Percentiles rank a stretch among this genome's conserved stretches.
Conservation (phyloP, 192 early-diverging fungal genomes). For the Glomus cerebriforme region DNA sequence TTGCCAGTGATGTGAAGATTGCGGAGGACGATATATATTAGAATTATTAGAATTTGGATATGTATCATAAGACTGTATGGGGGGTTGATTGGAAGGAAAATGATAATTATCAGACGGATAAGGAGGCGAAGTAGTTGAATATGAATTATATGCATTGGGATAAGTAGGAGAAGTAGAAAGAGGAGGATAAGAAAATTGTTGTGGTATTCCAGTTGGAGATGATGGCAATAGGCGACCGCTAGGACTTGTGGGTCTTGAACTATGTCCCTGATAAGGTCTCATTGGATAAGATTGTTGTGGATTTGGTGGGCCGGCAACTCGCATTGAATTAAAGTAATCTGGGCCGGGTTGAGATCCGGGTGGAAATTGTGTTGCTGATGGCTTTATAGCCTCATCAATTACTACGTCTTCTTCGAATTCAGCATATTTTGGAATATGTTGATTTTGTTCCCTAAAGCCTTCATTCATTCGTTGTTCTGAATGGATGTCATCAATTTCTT, state of each 20-base stretch:
- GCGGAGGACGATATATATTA: neutral
- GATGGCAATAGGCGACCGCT: neutral
- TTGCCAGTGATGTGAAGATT: neutral
- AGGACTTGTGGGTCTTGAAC: neutral
- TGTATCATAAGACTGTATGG: neutral
- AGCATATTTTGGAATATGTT: no score
- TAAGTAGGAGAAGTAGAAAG: neutral
- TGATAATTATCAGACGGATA: neutral
- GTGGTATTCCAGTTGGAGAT: neutral
- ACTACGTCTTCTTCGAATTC: no score
- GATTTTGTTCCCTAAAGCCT: no score
- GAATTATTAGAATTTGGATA: neutral
- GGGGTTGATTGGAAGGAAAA: neutral
- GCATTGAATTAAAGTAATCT: no score
- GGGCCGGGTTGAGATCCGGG: neutral
- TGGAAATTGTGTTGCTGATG: neutral
- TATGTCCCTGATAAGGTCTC: neutral
- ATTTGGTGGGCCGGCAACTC: neutral
- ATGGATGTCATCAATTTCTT: neutral
- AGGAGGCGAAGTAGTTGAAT: neutral
- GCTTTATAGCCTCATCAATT: neutral
- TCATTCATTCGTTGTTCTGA: neutral
- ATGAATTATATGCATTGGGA: neutral
- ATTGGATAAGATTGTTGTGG: neutral
- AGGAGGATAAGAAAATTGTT: neutral